These are phyloP conservation scores for Dendrocalamus latiflorus DNA, from an alignment of 202 grass and related monocot species.

Conservation along the genomic window DNA sequence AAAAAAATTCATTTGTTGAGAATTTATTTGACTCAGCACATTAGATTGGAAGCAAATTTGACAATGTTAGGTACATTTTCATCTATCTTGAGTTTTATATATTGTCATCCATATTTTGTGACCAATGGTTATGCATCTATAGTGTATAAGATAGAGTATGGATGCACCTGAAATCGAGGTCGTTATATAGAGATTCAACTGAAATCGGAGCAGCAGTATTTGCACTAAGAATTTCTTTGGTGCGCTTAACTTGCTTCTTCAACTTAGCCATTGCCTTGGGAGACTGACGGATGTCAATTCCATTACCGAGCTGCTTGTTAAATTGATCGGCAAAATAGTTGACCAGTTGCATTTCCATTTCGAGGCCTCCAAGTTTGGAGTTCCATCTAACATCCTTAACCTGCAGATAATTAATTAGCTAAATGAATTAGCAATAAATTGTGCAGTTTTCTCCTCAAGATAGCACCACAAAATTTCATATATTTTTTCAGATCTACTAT, in stretches of 20 bases:
- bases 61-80: background rate
- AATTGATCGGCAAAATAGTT: constrained; percentile 93
- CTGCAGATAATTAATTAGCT: constrained; percentile 39
- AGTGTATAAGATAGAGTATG: background rate
- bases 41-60: constrained; percentile 4
- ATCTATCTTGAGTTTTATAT: constrained; percentile 9
- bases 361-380: constrained; percentile 75
- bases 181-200: constrained; percentile 91
- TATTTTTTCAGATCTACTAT: constrained; percentile 19
- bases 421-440: constrained; percentile 11
- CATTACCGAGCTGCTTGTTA: constrained; percentile 73
- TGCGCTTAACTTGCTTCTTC: constrained; percentile 98
- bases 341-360: constrained; percentile 79
- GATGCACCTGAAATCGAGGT: constrained; percentile 87
- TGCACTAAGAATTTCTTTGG: constrained; percentile 98
- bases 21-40: background rate
- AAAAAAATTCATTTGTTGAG: background rate
- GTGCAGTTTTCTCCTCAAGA: background rate
- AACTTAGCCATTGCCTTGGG: constrained; percentile 99
- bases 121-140: background rate
- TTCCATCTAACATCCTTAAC: constrained; percentile 98
- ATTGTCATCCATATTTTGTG: background rate
- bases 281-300: constrained; percentile 83
- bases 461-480: constrained; percentile 1
- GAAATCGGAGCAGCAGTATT: constrained; percentile 90